Evolutionary conservation across 2,329 filamentous ascomycete species (phyloP), one percentile per base, ranked within the genome.

Genomic region (Nigrograna mackinnonii): DNA sequence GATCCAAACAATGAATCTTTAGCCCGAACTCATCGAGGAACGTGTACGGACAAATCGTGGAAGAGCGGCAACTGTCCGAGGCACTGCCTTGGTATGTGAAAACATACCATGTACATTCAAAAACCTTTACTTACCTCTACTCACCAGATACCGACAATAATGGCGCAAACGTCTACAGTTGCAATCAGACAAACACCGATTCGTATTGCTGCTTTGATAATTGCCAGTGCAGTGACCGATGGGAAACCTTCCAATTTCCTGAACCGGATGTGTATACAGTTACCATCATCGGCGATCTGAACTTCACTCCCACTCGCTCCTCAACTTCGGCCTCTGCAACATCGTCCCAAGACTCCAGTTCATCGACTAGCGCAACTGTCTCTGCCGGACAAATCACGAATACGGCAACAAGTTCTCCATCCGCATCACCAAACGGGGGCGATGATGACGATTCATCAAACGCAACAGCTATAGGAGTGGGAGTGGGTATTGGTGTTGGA

Each of bases 141-240:
- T 17, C 7, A 12, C n/a, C 28, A 57, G 54, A 52, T 20, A 44
- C 55, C 21, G 46, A 49, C 18, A 45, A 60, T 35, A 55, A 57
- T 34, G 58, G 58, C 31, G 50, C 44, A 2, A 49, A 50, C 4
- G 58, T 61, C 6, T 61, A 57, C 40, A 48, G 49, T 35, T 62
- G 58, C 35, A 62, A 62, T 28, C 22, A 44, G 11, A 62, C 58
- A 5, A 44, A 33, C 31, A 35, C 38, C 2, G 54, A 62, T 38
- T 53, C 52, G 0, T 62, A 62, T 39, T 62, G 58, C 47, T 62
- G 58, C 33, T 55, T 46, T 22, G 56, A 62, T 19, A 46, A 54
- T 32, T 61, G 59, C 44, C 38, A 58, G 41, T 62, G 57, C 36
- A 44, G 41, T 5, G 37, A 39, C n/a, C 35, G 41, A 7, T 58